Conservation (phyloP, 441 rosid species). For the Capsella rubella region DNA sequence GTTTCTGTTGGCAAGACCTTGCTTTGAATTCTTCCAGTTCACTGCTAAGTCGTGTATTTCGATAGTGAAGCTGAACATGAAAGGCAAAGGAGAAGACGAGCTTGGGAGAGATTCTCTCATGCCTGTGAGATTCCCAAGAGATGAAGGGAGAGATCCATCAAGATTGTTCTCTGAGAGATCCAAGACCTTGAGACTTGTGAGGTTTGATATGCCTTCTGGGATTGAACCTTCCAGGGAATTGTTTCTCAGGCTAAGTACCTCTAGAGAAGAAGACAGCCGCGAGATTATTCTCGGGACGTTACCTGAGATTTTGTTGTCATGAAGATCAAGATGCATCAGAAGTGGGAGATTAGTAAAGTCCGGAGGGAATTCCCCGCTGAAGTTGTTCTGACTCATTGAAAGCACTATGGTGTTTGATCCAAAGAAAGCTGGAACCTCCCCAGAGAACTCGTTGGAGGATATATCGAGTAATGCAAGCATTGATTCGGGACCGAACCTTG, state of each 20-base stretch:
- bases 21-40: slow-evolving; percentile 50
- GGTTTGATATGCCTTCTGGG: slow-evolving; percentile 42
- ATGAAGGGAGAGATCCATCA: slow-evolving; percentile 42
- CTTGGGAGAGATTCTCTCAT: slow-evolving; percentile 33
- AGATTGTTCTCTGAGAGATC: slow-evolving; percentile 51
- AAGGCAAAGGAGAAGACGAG: neutral
- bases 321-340: slow-evolving; percentile 52
- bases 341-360: slow-evolving; percentile 19
- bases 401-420: slow-evolving; percentile 25
- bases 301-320: slow-evolving; percentile 49
- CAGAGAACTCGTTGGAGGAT: slow-evolving; percentile 51
- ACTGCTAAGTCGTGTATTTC: slow-evolving; percentile 38
- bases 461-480: slow-evolving; percentile 38
- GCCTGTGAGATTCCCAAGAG: slow-evolving; percentile 46
- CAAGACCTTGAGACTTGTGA: slow-evolving; percentile 44
- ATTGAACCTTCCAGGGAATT: slow-evolving; percentile 46
- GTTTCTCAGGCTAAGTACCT: slow-evolving; percentile 49
- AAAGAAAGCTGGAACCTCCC: slow-evolving; percentile 45
- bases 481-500: slow-evolving; percentile 34
- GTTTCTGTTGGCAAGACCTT: slow-evolving; percentile 35
- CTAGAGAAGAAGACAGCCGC: slow-evolving; percentile 38
- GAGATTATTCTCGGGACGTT: slow-evolving; percentile 31
- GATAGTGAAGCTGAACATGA: neutral
- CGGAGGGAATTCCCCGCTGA: slow-evolving; percentile 43
- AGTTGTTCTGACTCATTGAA: slow-evolving; percentile 40